Evolutionary conservation across 1,284 basidiomycete species (phyloP).

Genomic region (Apiotrichum sp.): DNA sequence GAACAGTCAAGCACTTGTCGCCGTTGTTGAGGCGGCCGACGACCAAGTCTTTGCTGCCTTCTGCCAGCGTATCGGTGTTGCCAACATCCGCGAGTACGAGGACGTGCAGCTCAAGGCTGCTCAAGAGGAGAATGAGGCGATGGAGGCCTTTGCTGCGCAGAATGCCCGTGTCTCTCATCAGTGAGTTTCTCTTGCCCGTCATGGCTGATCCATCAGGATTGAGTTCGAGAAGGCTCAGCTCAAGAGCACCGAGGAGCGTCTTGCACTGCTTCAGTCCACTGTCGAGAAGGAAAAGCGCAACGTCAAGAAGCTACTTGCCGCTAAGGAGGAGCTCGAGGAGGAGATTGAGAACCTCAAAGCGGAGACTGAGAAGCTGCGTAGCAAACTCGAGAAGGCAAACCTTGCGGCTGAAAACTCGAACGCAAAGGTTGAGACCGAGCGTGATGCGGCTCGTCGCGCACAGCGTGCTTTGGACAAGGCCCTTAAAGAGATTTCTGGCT

Average conservation of each 20-base stretch:
- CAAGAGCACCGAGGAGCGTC: slow-evolving; percentile 58
- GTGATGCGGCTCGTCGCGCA: slow-evolving; percentile 64
- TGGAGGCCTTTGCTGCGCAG: slow-evolving; percentile 78
- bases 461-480: slow-evolving; percentile 73
- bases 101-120: slow-evolving; percentile 82
- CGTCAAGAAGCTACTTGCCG: slow-evolving; percentile 53
- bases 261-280: slow-evolving; percentile 55
- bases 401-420: slow-evolving; percentile 53
- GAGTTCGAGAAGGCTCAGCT: slow-evolving; percentile 74
- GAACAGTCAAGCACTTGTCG: slow-evolving; percentile 57
- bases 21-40: slow-evolving; percentile 67
- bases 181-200: slow-evolving; percentile 50
- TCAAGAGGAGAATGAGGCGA: slow-evolving; percentile 76
- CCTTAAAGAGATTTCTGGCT: slow-evolving; percentile 79
- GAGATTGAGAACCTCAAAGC: slow-evolving; percentile 63
- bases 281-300: slow-evolving; percentile 57
- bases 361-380: slow-evolving; percentile 56
- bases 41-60: slow-evolving; percentile 73
- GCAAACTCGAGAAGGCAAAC: slow-evolving; percentile 54
- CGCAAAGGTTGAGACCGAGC: slow-evolving; percentile 60
- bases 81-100: slow-evolving; percentile 89
- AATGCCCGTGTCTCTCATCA: slow-evolving; percentile 81
- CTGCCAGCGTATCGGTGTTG: slow-evolving; percentile 72
- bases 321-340: slow-evolving; percentile 56
- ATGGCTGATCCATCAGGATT: slow-evolving; percentile 52